A percentile compares a stretch with the other conserved stretches of the same genome.
Conservation (phyloP, 2,329 filamentous ascomycete species). For the Paraphaeosphaeria sporulosa region DNA sequence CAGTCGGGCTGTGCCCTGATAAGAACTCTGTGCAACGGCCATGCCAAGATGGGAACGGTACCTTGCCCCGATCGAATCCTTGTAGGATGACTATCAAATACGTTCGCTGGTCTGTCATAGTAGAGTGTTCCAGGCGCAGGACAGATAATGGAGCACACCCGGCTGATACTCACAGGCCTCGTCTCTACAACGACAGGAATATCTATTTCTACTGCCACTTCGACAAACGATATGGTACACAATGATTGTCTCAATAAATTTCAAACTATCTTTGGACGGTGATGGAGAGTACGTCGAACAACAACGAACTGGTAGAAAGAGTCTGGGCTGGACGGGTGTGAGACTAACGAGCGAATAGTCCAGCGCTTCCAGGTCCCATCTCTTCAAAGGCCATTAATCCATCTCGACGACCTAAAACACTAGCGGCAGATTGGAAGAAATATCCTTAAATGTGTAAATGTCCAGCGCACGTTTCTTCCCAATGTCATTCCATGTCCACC, state of each 20-base stretch:
- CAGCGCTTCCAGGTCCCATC: not conserved
- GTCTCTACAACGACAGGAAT: not conserved
- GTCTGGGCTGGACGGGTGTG: not conserved
- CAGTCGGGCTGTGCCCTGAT: not conserved
- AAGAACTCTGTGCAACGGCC: not conserved
- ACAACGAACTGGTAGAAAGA: not conserved
- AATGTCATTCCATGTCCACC: not conserved
- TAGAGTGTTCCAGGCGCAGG: not conserved
- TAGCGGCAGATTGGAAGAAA: no score
- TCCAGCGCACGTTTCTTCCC: not conserved
- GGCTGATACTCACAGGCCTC: not conserved
- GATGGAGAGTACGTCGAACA: not conserved
- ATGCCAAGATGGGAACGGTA: not conserved
- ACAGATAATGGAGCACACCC: no score
- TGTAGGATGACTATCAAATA: not conserved
- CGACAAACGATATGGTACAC: not conserved
- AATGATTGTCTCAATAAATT: not conserved
- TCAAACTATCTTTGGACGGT: not conserved
- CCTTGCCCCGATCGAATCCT: not conserved
- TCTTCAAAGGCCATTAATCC: not conserved
- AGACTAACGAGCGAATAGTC: not conserved
- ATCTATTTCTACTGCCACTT: not conserved
- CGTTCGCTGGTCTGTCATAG: not conserved
- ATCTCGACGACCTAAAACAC: not conserved
- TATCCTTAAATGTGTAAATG: not conserved